A percentile compares a stretch with the other conserved stretches of the same genome.
phyloP scores from a whole-genome alignment of 176 grass and related monocot species.

The Zoysia japonica region DNA sequence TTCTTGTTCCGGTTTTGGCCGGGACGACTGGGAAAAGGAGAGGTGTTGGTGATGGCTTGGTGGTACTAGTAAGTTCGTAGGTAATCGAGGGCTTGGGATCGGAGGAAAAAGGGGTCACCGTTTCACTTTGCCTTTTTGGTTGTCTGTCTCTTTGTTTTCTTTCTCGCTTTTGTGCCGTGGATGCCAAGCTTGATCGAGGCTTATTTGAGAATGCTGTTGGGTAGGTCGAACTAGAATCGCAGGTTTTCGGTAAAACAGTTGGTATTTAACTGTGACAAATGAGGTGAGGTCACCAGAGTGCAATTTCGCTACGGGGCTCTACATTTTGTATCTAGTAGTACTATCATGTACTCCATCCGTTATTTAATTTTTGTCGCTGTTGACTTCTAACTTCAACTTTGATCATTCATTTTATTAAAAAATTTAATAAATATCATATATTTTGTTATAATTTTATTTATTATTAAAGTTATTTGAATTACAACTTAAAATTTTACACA shows the following conservation, averaged over 20 bases:
- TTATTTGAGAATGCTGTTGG: conserved; percentile 40
- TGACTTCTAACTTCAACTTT: not conserved
- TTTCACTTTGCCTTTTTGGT: conserved; percentile 49
- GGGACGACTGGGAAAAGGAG: conserved; percentile 28
- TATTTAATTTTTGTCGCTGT: too few species aligned
- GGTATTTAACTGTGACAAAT: not conserved
- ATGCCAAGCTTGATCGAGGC: conserved; percentile 38
- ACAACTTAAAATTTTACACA: too few species aligned
- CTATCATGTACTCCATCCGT: too few species aligned
- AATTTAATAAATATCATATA: too few species aligned
- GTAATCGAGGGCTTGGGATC: conserved; percentile 41
- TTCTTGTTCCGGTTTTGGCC: conserved; percentile 22
- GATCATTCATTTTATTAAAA: too few species aligned
- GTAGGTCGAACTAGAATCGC: not conserved
- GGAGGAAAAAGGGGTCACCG: conserved; percentile 34
- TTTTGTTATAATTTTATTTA: too few species aligned
- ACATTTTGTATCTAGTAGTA: not conserved
- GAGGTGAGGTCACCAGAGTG: not conserved
- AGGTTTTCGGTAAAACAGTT: not conserved
- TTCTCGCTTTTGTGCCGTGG: conserved; percentile 32
- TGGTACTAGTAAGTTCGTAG: conserved; percentile 12
- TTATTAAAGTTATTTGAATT: too few species aligned
- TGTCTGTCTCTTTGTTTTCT: not conserved
- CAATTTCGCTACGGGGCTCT: not conserved
- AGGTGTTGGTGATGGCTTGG: not conserved